Base-by-base conservation (phyloP, 768 basidiomycete species). In the Mycena floridula region DNA sequence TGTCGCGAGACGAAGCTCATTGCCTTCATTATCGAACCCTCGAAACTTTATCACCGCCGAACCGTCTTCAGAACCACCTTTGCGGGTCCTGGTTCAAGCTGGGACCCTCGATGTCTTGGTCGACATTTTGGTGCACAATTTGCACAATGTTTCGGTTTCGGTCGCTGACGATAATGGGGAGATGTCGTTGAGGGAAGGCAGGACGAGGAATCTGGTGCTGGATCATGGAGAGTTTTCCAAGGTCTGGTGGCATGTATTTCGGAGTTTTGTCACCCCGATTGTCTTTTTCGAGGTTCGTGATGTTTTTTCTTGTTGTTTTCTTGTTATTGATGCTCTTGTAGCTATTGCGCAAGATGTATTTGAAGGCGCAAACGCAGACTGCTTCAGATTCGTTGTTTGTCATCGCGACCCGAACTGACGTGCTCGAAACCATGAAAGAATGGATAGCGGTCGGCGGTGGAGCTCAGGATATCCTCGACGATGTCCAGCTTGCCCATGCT, bases 161-260 rank as follows among this genome's bases (percentile, higher is more conserved):
- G 84, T 89, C 4, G 79, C 89, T 0, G 89, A 92, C 51, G 89
- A 91, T 56, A 90, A 89, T 52, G 89, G 89, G 0, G 87, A 91
- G 60, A 88, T 85, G 67, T 80, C 86, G 0, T 60, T 91, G 35
- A 67, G 79, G 18, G 85, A 87, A 50, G 80, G 81, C 2, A 85
- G 79, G 65, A 85, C 84, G 0, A 69, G 86, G 25, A 81, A 86
- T 39, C 65, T 90, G 35, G 67, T 79, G 21, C 74, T 91, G 12
- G 89, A 91, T 63, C 74, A 79, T 37, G 65, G 56, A 2, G 89
- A 90, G 55, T 91, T 87, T 63, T 72, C 80, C 2, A 70, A 69
- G 36, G 76, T 88, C 3, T 92, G 89, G 87, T 92, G 89, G 87
- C 81, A 75, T 49, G 77, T 79, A 16, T 92, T 87, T 57, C 72